phyloP scores from a whole-genome alignment of 352 stramenopile genomes.

The Globisporangium sylvaticum region DNA sequence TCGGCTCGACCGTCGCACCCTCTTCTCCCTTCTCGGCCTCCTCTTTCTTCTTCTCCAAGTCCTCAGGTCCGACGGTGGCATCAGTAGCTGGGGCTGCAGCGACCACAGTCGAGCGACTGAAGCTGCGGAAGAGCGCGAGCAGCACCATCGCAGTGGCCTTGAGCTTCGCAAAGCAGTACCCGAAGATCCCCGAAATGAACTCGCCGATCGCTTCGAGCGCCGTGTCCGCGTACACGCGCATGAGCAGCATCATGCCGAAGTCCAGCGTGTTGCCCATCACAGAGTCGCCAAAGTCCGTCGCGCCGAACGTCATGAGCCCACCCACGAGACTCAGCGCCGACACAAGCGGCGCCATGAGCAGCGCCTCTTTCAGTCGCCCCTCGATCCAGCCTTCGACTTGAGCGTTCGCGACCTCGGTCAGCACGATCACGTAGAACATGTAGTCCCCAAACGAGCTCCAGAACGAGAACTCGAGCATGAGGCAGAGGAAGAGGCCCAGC shows the following conservation, averaged over 20 bases:
- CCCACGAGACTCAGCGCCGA: constrained; percentile 89
- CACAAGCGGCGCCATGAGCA: constrained; percentile 90
- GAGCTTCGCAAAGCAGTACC: constrained; percentile 32
- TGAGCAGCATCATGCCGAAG: constrained; percentile 94
- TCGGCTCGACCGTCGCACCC: constrained; percentile 93
- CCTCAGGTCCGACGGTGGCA: not conserved
- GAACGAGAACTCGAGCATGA: constrained; percentile 96
- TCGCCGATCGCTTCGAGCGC: constrained; percentile 75
- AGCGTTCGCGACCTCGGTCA: constrained; percentile 88
- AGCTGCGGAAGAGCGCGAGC: constrained; percentile 45
- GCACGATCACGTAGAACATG: constrained; percentile 96
- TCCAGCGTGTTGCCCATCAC: constrained; percentile 93
- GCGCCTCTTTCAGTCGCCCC: constrained; percentile 85
- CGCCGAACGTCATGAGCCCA: constrained; percentile 93
- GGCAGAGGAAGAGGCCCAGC: constrained; percentile 89
- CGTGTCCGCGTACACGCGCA: constrained; percentile 89
- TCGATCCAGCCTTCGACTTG: constrained; percentile 89
- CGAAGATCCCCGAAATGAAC: constrained; percentile 40
- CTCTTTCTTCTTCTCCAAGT: constrained; percentile 3
- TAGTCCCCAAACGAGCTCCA: constrained; percentile 93
- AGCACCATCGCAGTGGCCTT: constrained; percentile 30
- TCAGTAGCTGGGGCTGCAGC: not conserved
- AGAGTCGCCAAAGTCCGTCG: constrained; percentile 96
- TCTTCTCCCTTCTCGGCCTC: constrained; percentile 46
- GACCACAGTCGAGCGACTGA: constrained; percentile 43